phyloP scores from a whole-genome alignment of 2,329 filamentous ascomycete genomes.

The Calonectria hawksworthii region DNA sequence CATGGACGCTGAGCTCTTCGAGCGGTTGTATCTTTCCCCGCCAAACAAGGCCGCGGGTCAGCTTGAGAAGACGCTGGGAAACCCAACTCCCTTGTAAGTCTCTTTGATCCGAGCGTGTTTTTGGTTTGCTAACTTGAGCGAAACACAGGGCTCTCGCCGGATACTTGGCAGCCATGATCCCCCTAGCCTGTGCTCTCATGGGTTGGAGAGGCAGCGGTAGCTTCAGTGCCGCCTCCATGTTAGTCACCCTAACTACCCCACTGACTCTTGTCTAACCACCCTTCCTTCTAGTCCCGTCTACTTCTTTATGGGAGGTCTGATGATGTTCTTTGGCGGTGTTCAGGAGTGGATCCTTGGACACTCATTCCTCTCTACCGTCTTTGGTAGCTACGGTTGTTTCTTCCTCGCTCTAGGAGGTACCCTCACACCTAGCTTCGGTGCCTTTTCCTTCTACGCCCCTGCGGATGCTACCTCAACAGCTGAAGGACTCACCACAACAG shows the following conservation, averaged over 20 bases:
- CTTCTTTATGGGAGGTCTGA: conserved; percentile 7
- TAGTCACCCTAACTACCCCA: background rate
- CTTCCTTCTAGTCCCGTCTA: background rate
- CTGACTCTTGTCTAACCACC: background rate
- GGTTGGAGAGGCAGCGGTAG: background rate
- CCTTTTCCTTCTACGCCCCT: background rate
- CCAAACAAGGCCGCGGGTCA: background rate
- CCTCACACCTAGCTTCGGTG: background rate
- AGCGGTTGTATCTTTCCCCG: background rate
- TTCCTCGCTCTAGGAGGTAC: conserved; percentile 2
- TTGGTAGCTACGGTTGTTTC: background rate
- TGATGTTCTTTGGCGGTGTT: conserved; percentile 2
- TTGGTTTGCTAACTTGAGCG: background rate
- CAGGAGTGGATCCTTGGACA: background rate
- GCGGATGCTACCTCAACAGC: background rate
- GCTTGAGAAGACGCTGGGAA: background rate
- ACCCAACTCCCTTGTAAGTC: background rate
- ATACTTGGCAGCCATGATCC: background rate
- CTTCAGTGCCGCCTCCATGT: conserved; percentile 4
- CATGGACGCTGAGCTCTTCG: conserved; percentile 2
- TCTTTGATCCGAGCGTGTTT: too few relatives aligned
- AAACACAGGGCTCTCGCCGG: background rate
- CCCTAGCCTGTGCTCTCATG: background rate
- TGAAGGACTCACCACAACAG: background rate
- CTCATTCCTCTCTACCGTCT: background rate